Evolutionary conservation across 2,329 filamentous ascomycete genomes (phyloP).

Genomic region (Aspergillus niger): DNA sequence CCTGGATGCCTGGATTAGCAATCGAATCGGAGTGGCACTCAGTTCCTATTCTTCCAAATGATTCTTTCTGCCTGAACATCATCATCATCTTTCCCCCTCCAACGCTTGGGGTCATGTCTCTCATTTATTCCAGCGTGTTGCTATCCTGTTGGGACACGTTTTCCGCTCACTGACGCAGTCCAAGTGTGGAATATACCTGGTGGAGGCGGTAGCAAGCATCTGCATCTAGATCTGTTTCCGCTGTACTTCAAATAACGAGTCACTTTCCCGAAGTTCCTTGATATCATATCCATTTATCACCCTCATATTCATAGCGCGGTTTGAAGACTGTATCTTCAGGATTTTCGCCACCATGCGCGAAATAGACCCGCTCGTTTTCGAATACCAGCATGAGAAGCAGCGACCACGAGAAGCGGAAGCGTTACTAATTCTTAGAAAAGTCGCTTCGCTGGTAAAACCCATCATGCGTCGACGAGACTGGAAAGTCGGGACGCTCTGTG

Average conservation of each 20-base stretch:
- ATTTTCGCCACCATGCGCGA: conserved; percentile 41
- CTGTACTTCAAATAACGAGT: neutral
- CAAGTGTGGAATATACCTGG: neutral
- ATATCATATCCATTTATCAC: neutral
- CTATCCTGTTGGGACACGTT: neutral
- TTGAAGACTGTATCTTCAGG: neutral
- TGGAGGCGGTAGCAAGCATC: neutral
- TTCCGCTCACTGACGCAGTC: neutral
- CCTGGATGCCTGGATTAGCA: neutral
- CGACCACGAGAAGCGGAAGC: conserved; percentile 54
- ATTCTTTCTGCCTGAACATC: neutral
- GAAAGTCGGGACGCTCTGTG: conserved; percentile 75
- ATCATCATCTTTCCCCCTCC: neutral
- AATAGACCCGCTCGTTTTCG: conserved; percentile 50
- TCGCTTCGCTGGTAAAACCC: conserved; percentile 88
- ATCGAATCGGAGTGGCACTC: neutral
- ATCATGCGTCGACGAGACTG: conserved; percentile 87
- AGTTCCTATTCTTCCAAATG: neutral
- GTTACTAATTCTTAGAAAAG: conserved; percentile 67
- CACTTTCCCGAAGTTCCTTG: neutral
- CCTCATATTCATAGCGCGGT: too few relatives aligned
- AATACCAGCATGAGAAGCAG: conserved; percentile 57
- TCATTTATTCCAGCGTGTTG: neutral
- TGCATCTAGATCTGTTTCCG: neutral
- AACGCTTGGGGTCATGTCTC: neutral